phyloP scores from a whole-genome alignment of 495 filamentous ascomycete species.

The Aspergillus ostianus region DNA sequence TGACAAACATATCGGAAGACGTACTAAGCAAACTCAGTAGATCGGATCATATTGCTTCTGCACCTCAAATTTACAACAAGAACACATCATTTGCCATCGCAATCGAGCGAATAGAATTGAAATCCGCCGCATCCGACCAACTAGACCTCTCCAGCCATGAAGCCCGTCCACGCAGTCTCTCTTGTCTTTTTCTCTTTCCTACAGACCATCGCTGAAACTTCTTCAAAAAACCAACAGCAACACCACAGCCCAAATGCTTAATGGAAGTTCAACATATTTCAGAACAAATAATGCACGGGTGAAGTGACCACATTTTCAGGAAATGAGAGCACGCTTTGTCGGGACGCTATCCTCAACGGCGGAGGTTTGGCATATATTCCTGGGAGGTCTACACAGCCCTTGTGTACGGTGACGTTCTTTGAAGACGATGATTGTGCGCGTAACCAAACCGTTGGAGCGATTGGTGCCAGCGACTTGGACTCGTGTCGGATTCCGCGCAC shows the following conservation, averaged over 20 bases:
- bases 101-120: not conserved
- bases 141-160: not conserved
- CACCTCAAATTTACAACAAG: not conserved
- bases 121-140: not conserved
- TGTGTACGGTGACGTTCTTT: not conserved
- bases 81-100: not conserved
- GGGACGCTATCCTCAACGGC: not conserved
- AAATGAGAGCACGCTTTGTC: not conserved
- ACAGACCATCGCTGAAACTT: not conserved
- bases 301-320: not conserved
- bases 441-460: not conserved
- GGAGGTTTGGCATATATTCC: constrained; percentile 1
- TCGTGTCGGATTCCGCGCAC: not conserved
- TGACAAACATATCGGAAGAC: not conserved
- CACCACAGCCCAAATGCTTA: not conserved
- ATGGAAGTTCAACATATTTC: not conserved
- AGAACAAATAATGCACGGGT: not conserved
- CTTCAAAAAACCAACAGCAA: not conserved
- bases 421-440: not conserved
- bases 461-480: not conserved
- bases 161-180: not conserved
- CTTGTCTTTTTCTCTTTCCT: not conserved
- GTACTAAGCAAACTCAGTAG: not conserved
- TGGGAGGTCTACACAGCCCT: not conserved
- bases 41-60: too few relatives aligned